phyloP scores from a whole-genome alignment of 768 basidiomycete genomes.

The Leccinum aurantiacum region DNA sequence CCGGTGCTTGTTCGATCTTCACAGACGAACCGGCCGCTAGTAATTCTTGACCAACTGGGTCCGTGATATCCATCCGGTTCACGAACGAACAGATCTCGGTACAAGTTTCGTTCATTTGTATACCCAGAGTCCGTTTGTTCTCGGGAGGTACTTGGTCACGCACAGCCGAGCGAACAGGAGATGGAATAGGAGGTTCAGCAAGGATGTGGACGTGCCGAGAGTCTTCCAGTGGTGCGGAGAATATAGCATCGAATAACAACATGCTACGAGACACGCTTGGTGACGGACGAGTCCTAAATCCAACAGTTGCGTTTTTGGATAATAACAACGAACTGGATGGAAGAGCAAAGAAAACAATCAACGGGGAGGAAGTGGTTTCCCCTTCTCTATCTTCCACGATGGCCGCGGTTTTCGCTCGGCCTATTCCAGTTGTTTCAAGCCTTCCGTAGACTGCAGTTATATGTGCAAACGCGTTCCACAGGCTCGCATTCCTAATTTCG shows the following conservation, averaged over 20 bases:
- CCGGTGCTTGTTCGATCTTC: slow-evolving; percentile 12
- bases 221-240: slow-evolving; percentile 18
- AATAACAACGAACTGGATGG: slow-evolving; percentile 21
- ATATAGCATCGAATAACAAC: slow-evolving; percentile 19
- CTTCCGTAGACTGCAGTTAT: slow-evolving; percentile 25
- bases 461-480: slow-evolving; percentile 21
- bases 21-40: slow-evolving; percentile 21
- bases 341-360: slow-evolving; percentile 27
- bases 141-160: slow-evolving; percentile 3
- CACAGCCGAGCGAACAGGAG: slow-evolving; percentile 1
- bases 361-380: slow-evolving; percentile 16
- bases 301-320: slow-evolving; percentile 13
- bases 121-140: slow-evolving; percentile 14
- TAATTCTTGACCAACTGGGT: slow-evolving; percentile 20
- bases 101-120: slow-evolving; percentile 16
- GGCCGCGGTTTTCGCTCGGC: slow-evolving; percentile 17
- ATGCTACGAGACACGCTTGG: neutral
- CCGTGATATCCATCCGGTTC: slow-evolving; percentile 22
- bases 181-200: slow-evolving; percentile 18
- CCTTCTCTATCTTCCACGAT: slow-evolving; percentile 22
- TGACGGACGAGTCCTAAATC: slow-evolving; percentile 23
- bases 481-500: slow-evolving; percentile 16
- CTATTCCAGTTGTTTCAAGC: slow-evolving; percentile 16
- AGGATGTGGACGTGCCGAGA: slow-evolving; percentile 27
- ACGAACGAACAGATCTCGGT: slow-evolving; percentile 20